Percentiles rank a stretch among this genome's conserved stretches.
phyloP scores from a whole-genome alignment of 306 rosid genomes.

The Prunus kanzakura region DNA sequence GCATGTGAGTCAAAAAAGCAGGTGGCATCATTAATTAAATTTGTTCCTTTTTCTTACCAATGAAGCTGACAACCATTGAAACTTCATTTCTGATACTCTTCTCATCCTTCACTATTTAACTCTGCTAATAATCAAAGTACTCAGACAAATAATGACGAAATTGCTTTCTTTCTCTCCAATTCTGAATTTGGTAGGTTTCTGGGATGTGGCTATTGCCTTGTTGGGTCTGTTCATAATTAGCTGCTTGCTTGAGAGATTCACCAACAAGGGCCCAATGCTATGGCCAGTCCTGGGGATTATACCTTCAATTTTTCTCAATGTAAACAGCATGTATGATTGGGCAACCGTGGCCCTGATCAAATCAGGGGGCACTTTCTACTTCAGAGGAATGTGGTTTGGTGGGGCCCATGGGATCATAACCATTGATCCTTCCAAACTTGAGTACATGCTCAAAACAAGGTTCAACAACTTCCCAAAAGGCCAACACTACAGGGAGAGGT shows the following conservation, averaged over 20 bases:
- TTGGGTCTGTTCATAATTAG: constrained; percentile 23
- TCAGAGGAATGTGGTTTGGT: constrained; percentile 36
- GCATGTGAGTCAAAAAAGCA: not conserved
- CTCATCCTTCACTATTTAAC: not conserved
- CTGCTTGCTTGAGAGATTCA: constrained; percentile 26
- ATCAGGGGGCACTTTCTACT: constrained; percentile 45
- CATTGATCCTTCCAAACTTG: constrained; percentile 33
- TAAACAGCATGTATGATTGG: constrained; percentile 31
- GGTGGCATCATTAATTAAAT: not conserved
- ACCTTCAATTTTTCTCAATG: constrained; percentile 26
- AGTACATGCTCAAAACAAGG: constrained; percentile 42
- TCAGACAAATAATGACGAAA: not conserved
- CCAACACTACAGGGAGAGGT: constrained; percentile 27
- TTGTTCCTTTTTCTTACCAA: not conserved
- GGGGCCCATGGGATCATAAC: constrained; percentile 35
- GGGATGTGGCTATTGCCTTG: constrained; percentile 26
- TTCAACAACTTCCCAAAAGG: constrained; percentile 52
- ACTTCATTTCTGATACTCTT: not conserved
- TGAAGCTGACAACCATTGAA: not conserved
- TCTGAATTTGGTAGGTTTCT: constrained; percentile 9
- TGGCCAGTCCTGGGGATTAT: constrained; percentile 42
- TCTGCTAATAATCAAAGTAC: not conserved
- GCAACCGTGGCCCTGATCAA: constrained; percentile 28
- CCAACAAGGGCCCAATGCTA: constrained; percentile 43
- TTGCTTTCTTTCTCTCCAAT: constrained; percentile 4